Base-by-base conservation (phyloP, 306 rosid genomes). In the Sechiopsis laciniata region DNA sequence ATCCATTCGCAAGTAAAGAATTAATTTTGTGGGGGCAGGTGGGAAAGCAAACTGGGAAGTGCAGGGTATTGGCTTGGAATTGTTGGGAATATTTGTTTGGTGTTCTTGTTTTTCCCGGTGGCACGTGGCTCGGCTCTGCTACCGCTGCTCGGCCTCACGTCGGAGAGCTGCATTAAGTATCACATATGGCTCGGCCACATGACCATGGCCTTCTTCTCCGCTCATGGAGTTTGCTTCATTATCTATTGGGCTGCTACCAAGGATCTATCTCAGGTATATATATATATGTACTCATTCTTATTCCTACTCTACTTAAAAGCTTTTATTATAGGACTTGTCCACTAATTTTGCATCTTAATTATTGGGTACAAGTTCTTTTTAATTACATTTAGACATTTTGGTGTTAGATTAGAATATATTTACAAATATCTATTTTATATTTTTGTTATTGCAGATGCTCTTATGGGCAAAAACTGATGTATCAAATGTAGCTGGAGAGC, bases 121-220 rank as follows among this genome's bases (percentile, higher is more conserved):
- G 80, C 94, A 0, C 91, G 96, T 6, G 89, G 91, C 24, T 91
- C 97, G 26, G 86, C 97, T 58, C 50, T 91, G 62, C 81, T 91
- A 72, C 86, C 87, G 5, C 67, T 91, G 42, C 12, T 89, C 10
- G 91, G 97, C 10, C 88, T 89, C 21, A 88, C 88, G 2, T 85
- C 94, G 7, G 97, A 91, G 79, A 81, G 78, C 1, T 76, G 91
- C 82, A 84, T 89, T 68, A 91, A 85, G 76, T 91, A 87, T 75
- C 97, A 91, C 76, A 86, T 89, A 7, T 91, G 96, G 94, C 79
- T 91, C 13, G 97, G 97, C 72, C 80, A 91, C 77, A 24, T 85
- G 6, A 67, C 56, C 66, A 82, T 89, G 94, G 57, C 76, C 5
- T 64, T 87, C 73, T 89, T 89, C 90, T 87, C 97, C 9, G 83